Base-by-base conservation (phyloP, 768 basidiomycete species). In the Tricholoma furcatifolium region DNA sequence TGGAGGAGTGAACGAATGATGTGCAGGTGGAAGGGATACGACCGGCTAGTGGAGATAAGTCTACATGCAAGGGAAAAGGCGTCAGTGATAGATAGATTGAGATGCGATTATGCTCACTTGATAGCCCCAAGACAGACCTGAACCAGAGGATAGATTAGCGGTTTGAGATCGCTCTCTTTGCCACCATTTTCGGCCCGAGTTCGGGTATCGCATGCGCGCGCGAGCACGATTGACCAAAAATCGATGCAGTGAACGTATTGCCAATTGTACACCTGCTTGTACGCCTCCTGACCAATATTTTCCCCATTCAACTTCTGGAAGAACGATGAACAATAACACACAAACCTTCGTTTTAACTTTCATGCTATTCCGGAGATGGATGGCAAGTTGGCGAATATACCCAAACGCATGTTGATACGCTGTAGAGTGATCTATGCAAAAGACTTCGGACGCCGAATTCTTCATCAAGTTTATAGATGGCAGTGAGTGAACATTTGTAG, bases 221-320 rank as follows among this genome's bases (percentile, higher is more conserved):
- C 88, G 9, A 99, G 79, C 9, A 98, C 93, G 38, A 91, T 78
- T 36, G 83, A 81, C 97, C 97, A 99, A 63, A 98, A 98, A 74
- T 99, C 97, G 58, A 99, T 75, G 53, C 85, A 91, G 67, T 99
- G 97, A 2, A 87, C 89, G 60, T 88, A 98, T 72, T 98, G 97
- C 97, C 97, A 99, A 71, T 98, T 99, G 72, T 99, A 97, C 18
- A 99, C 96, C 61, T 89, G 87, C 67, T 87, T 88, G 72, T 89
- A 95, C 8, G 92, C 85, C 60, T 98, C 94, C 87, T 93, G 67
- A 18, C 51, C 47, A 31, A 35, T 54, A 43, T 43, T 46, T 53
- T 44, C 53, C 11, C 17, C 38, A 21, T 43, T 59, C 12, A 56
- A 59, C 7, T 54, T 52, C 35, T 17, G 17, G 2, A 32, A 14